These are phyloP conservation scores for Colletotrichum neosansevieriae DNA, from an alignment of 2,329 filamentous ascomycete genomes.

Conservation along the genomic window DNA sequence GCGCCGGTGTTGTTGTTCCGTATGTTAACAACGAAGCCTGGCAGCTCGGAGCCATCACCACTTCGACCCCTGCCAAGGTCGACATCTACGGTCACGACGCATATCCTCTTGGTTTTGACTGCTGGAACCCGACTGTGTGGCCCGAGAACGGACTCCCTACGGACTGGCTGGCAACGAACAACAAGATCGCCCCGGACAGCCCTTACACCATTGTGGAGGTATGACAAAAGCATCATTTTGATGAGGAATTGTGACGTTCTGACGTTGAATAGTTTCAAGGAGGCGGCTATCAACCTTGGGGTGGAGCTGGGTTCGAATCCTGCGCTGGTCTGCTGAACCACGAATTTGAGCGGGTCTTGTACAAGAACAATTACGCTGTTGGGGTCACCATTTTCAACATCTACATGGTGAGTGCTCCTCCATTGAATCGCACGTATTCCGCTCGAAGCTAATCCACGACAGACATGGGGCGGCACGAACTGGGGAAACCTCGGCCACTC, in stretches of 20 bases:
- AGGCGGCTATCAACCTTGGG: slow-evolving; percentile 78
- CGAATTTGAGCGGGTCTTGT: slow-evolving; percentile 79
- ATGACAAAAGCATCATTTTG: slow-evolving; percentile 42
- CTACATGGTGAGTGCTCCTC: slow-evolving; percentile 71
- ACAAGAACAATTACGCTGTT: slow-evolving; percentile 76
- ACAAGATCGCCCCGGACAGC: slow-evolving; percentile 72
- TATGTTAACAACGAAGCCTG: slow-evolving; percentile 77
- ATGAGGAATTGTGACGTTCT: background rate
- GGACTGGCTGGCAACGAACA: slow-evolving; percentile 66
- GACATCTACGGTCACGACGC: slow-evolving; percentile 63
- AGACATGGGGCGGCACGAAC: slow-evolving; percentile 79
- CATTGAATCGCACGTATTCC: too few species aligned
- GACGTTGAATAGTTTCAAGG: slow-evolving; percentile 62
- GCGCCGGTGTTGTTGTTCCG: slow-evolving; percentile 75
- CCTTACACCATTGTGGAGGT: slow-evolving; percentile 72
- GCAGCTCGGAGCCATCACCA: slow-evolving; percentile 45
- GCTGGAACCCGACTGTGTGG: slow-evolving; percentile 66
- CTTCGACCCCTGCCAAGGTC: slow-evolving; percentile 40
- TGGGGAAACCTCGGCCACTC: slow-evolving; percentile 80
- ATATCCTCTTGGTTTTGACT: slow-evolving; percentile 60
- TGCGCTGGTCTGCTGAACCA: slow-evolving; percentile 73
- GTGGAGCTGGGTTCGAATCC: slow-evolving; percentile 73
- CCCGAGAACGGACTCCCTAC: slow-evolving; percentile 68
- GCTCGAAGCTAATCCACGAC: background rate
- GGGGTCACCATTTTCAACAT: slow-evolving; percentile 74